Conservation (phyloP, 257 asterid species). For the Apocynum venetum region DNA sequence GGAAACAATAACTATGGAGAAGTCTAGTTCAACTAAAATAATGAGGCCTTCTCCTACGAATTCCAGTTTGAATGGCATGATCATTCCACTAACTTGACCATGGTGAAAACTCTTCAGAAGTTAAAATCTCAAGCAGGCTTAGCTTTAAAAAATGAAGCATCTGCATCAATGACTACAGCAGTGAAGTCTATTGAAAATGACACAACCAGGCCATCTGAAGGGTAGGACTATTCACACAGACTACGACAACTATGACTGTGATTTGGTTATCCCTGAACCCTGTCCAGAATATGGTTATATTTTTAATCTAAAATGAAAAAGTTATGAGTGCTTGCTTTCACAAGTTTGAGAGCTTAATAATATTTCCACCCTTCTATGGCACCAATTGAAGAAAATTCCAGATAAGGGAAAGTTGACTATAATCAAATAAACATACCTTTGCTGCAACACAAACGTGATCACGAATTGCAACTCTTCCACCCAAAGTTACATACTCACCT, state of each 20-base stretch:
- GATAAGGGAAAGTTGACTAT: background rate
- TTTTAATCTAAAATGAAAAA: background rate
- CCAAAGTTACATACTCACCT: constrained; percentile 75
- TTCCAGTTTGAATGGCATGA: background rate
- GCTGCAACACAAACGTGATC: constrained; percentile 78
- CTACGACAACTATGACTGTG: background rate
- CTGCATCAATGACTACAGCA: background rate
- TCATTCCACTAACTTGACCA: background rate
- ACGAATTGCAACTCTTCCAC: constrained; percentile 70
- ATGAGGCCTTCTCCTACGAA: background rate
- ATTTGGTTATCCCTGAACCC: background rate
- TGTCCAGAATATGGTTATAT: background rate
- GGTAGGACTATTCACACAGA: background rate
- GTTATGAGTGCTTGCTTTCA: background rate
- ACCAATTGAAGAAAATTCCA: background rate
- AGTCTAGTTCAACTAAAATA: background rate
- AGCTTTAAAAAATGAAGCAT: background rate
- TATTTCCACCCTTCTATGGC: background rate
- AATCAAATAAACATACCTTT: constrained; percentile 47
- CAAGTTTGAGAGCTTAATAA: background rate
- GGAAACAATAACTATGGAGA: background rate
- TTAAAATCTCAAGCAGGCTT: background rate
- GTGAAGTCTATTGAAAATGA: background rate
- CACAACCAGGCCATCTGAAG: background rate
- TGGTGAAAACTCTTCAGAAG: background rate